Evolutionary conservation across 495 filamentous ascomycete species (phyloP), one percentile per base, ranked within the genome.

Genomic region (Hyaloscypha variabilis): DNA sequence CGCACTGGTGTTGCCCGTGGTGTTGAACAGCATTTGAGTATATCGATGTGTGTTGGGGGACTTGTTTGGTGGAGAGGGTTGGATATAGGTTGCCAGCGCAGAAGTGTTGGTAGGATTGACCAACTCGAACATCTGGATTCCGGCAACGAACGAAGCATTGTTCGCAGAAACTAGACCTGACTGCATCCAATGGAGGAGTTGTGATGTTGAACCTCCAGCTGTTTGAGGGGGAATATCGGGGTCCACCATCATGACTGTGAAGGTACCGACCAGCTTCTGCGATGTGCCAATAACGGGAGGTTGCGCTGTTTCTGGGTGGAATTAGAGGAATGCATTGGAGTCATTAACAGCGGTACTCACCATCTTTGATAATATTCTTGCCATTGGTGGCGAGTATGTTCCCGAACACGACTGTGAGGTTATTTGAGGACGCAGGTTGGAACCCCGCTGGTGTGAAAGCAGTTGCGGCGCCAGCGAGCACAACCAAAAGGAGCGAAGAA

Each of bases 181-280:
- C 62, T 71, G 69, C 50, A 71, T 58, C 69, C 69, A 71, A 59
- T 71, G 69, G 11, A 71, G 65, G 25, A 71, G 36, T 64, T 71
- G 31, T 19, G 55, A 31, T 0, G 65, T 68, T 21, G 61, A 13
- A 1, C 53, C 42, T 1, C 59, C 63, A 4, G 55, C 30, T 24
- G 51, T 42, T 24, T 17, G n/a, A 5, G 54, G 53, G 8, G 69
- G 69, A 28, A 71, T 68, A 39, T 71, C 69, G 0, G 62, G 66
- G 29, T 71, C 69, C 1, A 66, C 69, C 69, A 71, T 68, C 50
- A 71, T 59, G n/a, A 71, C 21, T 6, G 65, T 59, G 28, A 66
- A 71, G 2, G 65, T 71, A 2, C 69, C 69, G 21, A 24, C 51
- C 5, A 71, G 66, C 8, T 57, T 23, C 11, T 26, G 4, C 1